phyloP scores from a whole-genome alignment of 805 yeast genomes.

The Zygosaccharomyces pseudorouxii region DNA sequence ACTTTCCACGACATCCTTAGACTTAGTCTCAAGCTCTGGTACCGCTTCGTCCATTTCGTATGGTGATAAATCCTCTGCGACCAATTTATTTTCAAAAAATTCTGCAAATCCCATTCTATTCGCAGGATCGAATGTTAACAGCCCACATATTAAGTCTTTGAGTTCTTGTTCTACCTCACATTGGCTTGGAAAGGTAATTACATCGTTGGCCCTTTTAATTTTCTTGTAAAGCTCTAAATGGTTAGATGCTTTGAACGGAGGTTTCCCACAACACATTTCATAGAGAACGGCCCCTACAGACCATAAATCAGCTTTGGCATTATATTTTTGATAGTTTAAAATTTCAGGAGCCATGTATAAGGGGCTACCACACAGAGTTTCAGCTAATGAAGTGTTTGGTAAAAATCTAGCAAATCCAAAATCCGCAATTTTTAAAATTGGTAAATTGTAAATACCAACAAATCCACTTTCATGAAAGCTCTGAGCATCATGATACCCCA shows the following conservation, averaged over 20 bases:
- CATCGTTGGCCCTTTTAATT: conserved; percentile 77
- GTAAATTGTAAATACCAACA: conserved; percentile 83
- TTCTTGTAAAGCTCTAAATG: conserved; percentile 85
- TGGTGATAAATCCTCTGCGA: conserved; percentile 46
- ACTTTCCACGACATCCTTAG: conserved; percentile 60
- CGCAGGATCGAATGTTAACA: conserved; percentile 78
- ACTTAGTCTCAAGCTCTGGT: conserved; percentile 59
- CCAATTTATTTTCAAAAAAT: conserved; percentile 71
- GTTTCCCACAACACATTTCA: conserved; percentile 95
- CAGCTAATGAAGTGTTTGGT: conserved; percentile 92
- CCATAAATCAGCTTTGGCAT: conserved; percentile 97
- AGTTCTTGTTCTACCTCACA: conserved; percentile 62
- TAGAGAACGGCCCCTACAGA: conserved; percentile 94
- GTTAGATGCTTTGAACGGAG: conserved; percentile 91
- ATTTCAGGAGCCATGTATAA: conserved; percentile 99
- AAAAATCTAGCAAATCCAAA: conserved; percentile 95
- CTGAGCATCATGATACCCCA: conserved; percentile 42
- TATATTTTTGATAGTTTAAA: conserved; percentile 86
- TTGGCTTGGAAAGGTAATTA: conserved; percentile 67
- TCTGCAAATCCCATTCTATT: conserved; percentile 86
- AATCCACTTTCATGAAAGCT: conserved; percentile 55
- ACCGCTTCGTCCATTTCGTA: conserved; percentile 35
- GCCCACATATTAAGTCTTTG: conserved; percentile 63
- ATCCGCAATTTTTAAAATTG: conserved; percentile 90
- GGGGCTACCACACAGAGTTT: conserved; percentile 96